Base-by-base conservation (phyloP, 139 green algal species). In the Volvox reticuliferus region DNA sequence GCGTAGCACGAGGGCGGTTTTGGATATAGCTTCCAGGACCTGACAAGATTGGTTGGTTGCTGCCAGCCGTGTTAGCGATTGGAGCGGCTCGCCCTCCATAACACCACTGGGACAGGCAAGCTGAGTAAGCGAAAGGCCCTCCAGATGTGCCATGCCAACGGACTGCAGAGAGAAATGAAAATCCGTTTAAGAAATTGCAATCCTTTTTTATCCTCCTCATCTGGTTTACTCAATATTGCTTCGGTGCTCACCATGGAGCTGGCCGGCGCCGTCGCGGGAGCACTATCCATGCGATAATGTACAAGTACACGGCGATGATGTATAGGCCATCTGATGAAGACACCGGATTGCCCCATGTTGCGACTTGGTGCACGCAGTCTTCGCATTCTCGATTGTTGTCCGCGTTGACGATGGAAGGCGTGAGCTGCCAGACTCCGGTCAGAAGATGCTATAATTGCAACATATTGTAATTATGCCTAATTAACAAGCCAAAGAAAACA, bases 1-100 rank as follows among this genome's bases (percentile, higher is more conserved):
- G 1, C 85, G 44, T 12, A 90, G 86, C 21, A 76, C 20, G 5
- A 67, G 75, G 0, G 86, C 86, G 5, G 86, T 90, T 33, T 85
- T 84, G 22, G n/a, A n/a, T 37, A 90, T 28, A 14, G 86, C 86
- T 30, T 90, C 73, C 21, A 90, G 32, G 0, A 83, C 73, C 32
- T 90, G 55, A 33, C 13, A 85, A 1, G 86, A 36, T 1, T 76
- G n/a, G 20, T 77, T 84, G 1, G 30, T 24, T 19, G 86, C n/a
- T 65, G 86, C 86, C 0, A 85, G 5, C 0, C 55, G 22, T 16
- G 86, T 62, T 0, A 90, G 86, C 33, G 24, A 62, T 32, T 90
- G 71, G 28, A 90, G 13, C 1, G 68, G 68, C 65, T 88, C 82
- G 1, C 30, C 19, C 0, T 21, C 33, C 19, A 35, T 0, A 1